Evolutionary conservation across 164 flowering plant genomes (phyloP).

Genomic region (Stephania cephalantha): DNA sequence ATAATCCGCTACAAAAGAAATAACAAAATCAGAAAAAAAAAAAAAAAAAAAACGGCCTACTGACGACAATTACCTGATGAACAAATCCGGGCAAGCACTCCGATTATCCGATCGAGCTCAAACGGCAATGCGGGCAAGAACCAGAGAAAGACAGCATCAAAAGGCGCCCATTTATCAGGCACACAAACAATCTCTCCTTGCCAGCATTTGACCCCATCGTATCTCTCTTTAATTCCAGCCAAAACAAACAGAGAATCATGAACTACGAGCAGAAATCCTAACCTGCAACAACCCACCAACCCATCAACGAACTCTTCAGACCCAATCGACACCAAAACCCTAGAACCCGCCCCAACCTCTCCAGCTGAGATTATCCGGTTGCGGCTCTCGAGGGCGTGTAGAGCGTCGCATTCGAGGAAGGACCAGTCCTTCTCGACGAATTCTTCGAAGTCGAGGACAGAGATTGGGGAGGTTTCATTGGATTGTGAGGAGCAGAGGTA

Average conservation of each 20-base stretch:
- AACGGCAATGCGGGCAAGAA: conserved; percentile 73
- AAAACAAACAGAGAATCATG: conserved; percentile 78
- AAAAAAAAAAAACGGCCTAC: too few relatives aligned
- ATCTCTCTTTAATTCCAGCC: conserved; percentile 68
- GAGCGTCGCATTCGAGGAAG: conserved; percentile 55
- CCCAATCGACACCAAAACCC: conserved; percentile 60
- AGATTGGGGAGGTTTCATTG: conserved; percentile 34
- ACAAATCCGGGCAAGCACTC: conserved; percentile 42
- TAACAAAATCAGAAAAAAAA: too few relatives aligned
- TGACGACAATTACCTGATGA: conserved; percentile 42
- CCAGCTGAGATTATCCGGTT: conserved; percentile 54
- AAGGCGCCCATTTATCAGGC: conserved; percentile 76
- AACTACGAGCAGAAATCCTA: conserved; percentile 50
- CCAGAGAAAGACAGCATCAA: conserved; percentile 75
- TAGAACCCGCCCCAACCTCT: conserved; percentile 37
- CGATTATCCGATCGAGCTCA: conserved; percentile 45
- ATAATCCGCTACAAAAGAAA: too few relatives aligned
- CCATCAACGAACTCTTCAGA: conserved; percentile 67
- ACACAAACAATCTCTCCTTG: conserved; percentile 68
- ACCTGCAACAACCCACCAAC: conserved; percentile 37
- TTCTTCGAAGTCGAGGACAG: conserved; percentile 53
- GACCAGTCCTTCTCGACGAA: conserved; percentile 82
- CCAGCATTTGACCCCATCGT: conserved; percentile 83
- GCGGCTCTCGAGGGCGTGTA: conserved; percentile 28
- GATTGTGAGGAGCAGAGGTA: conserved; percentile 15